Evolutionary conservation across 768 basidiomycete species (phyloP).

Genomic region (Gautieria morchelliformis): DNA sequence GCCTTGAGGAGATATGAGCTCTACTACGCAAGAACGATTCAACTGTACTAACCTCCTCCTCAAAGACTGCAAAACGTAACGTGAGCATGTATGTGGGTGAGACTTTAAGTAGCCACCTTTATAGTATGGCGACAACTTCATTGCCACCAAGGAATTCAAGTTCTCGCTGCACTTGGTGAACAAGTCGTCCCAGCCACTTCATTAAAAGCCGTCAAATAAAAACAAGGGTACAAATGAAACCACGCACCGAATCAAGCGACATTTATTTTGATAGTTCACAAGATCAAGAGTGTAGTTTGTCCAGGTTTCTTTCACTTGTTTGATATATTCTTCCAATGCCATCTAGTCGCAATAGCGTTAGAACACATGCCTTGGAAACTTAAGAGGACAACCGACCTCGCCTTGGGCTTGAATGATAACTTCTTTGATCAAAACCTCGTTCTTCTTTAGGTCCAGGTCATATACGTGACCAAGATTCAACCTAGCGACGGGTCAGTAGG

Average conservation of each 20-base stretch:
- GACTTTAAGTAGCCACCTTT: constrained; percentile 48
- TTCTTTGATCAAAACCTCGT: constrained; percentile 85
- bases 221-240: neutral
- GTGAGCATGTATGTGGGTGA: neutral
- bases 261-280: constrained; percentile 98
- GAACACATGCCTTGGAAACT: neutral
- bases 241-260: constrained; percentile 75
- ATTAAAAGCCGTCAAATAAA: neutral
- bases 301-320: constrained; percentile 96
- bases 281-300: constrained; percentile 90
- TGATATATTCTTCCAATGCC: constrained; percentile 92
- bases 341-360: constrained; percentile 44
- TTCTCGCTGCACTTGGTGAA: constrained; percentile 98
- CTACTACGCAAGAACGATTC: neutral
- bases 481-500: constrained; percentile 29
- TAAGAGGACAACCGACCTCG: constrained; percentile 45
- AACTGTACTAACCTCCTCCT: constrained; percentile 56
- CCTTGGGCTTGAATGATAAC: constrained; percentile 96
- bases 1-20: constrained; percentile 34
- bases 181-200: constrained; percentile 91
- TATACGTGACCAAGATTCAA: constrained; percentile 97
- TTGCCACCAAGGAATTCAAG: constrained; percentile 87
- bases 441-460: constrained; percentile 90
- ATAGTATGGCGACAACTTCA: constrained; percentile 98
- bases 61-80: constrained; percentile 52